Conservation (phyloP, 345 rosid species). For the Brassica cretica region DNA sequence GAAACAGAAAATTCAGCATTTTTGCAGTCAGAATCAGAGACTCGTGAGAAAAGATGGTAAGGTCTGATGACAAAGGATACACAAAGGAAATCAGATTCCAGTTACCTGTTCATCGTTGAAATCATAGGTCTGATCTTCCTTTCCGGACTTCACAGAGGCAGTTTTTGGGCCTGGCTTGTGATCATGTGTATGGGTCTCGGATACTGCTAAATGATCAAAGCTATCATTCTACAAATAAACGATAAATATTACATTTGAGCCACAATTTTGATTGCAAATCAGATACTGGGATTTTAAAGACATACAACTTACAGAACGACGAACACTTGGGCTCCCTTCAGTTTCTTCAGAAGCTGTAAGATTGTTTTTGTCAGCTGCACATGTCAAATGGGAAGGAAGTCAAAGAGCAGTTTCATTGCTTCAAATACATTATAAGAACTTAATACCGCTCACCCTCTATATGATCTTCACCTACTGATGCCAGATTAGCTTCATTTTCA, state of each 20-base stretch:
- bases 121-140: constrained; percentile 53
- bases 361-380: constrained; percentile 50
- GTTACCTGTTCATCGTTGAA: constrained; percentile 77
- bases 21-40: constrained; percentile 21
- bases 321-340: constrained; percentile 57
- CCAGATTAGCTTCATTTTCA: constrained; percentile 40
- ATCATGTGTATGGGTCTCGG: constrained; percentile 46
- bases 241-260: constrained; percentile 56
- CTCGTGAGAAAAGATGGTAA: constrained; percentile 11
- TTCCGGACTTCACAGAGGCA: constrained; percentile 39
- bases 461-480: constrained; percentile 41
- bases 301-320: constrained; percentile 99
- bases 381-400: constrained; percentile 20
- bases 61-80: constrained; percentile 12
- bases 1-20: constrained; percentile 21
- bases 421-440: constrained; percentile 24
- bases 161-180: constrained; percentile 36
- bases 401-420: constrained; percentile 27
- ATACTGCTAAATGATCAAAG: constrained; percentile 47
- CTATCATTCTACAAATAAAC: constrained; percentile 59
- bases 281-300: constrained; percentile 59
- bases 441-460: constrained; percentile 45
- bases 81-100: not conserved
- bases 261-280: constrained; percentile 42
- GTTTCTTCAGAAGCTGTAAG: constrained; percentile 42